A percentile compares a stretch with the other conserved stretches of the same genome.
These are phyloP conservation scores for Cutaneotrichosporon sp. DNA, from an alignment of 1,284 basidiomycete species.

Conservation along the genomic window DNA sequence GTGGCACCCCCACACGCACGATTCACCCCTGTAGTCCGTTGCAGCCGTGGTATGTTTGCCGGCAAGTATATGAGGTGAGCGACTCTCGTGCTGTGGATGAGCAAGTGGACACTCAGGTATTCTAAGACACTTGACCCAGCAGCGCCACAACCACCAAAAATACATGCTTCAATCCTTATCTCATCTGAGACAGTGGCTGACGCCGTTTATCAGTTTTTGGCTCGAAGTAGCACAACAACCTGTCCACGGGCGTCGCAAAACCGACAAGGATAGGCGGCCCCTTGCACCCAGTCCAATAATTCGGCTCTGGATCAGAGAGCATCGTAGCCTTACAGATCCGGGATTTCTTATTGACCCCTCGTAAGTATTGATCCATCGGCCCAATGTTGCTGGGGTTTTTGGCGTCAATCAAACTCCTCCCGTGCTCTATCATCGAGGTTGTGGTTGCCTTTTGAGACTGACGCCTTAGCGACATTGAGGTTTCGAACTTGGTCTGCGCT, in stretches of 20 bases:
- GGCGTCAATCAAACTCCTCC: too few relatives aligned
- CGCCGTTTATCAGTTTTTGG: constrained; percentile 19
- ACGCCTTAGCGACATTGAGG: constrained; percentile 22
- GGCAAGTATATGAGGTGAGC: constrained; percentile 30
- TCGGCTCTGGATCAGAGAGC: constrained; percentile 24
- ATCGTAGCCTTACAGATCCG: not conserved
- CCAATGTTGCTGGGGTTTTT: too few relatives aligned
- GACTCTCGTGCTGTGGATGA: not conserved
- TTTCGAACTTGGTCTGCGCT: constrained; percentile 26
- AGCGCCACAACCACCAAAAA: too few relatives aligned
- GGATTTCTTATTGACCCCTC: constrained; percentile 10
- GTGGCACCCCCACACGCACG: not conserved
- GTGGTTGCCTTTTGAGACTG: not conserved
- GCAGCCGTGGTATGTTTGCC: constrained; percentile 22
- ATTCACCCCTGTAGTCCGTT: not conserved
- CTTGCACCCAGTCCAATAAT: constrained; percentile 32
- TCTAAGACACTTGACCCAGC: too few relatives aligned
- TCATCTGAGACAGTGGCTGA: not conserved
- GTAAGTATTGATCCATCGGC: constrained; percentile 3
- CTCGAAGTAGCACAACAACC: constrained; percentile 31
- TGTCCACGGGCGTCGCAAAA: constrained; percentile 30
- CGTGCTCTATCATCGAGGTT: too few relatives aligned
- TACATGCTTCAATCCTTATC: not conserved
- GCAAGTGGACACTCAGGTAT: too few relatives aligned
- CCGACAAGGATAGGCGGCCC: constrained; percentile 34